Evolutionary conservation across 169 alveolate genomes (phyloP).

Genomic region (Sarcocystis neurona): DNA sequence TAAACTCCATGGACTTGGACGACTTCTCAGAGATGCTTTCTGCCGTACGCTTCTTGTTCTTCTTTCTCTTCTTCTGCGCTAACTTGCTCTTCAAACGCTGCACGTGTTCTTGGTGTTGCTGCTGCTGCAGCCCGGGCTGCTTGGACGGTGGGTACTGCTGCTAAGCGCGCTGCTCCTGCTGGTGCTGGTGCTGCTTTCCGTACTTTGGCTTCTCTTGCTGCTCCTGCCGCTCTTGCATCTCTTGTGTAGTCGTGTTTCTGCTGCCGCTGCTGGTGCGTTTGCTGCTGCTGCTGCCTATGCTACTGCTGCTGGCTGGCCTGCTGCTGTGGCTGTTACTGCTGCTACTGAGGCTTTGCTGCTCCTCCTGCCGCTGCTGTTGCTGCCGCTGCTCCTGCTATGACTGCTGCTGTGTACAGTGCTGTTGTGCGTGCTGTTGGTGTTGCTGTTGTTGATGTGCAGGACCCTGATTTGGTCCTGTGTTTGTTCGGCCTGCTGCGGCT

Average conservation of each 20-base stretch:
- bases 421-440: not conserved
- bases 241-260: no score
- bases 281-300: not conserved
- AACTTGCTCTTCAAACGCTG: not conserved
- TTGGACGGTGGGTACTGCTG: not conserved
- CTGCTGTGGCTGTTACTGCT: no score
- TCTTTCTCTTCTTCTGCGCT: not conserved
- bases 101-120: not conserved
- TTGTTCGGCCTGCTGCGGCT: slow-evolving; percentile 27
- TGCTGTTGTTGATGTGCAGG: slow-evolving; percentile 14
- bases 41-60: not conserved
- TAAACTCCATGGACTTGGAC: slow-evolving; percentile 1
- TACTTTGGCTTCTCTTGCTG: not conserved
- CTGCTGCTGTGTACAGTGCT: not conserved
- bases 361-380: slow-evolving; percentile 6
- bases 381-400: slow-evolving; percentile 11
- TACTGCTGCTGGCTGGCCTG: not conserved
- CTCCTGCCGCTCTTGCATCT: slow-evolving; percentile 8
- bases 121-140: slow-evolving; percentile 16
- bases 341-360: no score
- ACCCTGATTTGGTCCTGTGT: slow-evolving; percentile 8
- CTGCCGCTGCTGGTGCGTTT: slow-evolving; percentile 15
- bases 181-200: not conserved
- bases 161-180: not conserved
- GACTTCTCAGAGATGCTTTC: slow-evolving; percentile 30